Evolutionary conservation across 2,329 filamentous ascomycete genomes (phyloP).

Genomic region (Hymenoscyphus albidus): DNA sequence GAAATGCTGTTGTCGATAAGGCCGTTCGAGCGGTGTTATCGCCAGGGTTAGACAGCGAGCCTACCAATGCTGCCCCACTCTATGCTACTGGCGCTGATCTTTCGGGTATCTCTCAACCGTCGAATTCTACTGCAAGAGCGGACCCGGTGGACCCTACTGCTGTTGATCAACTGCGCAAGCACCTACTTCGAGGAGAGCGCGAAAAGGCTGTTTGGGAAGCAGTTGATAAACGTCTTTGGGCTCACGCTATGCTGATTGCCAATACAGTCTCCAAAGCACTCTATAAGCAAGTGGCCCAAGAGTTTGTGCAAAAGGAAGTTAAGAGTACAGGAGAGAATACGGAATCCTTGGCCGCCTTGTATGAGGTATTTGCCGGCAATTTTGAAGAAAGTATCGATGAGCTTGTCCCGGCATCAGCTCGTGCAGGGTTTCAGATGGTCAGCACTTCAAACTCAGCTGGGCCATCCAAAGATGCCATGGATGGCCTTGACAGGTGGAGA

Average conservation of each 20-base stretch:
- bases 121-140: constrained; percentile 41
- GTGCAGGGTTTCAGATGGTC: constrained; percentile 87
- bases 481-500: constrained; percentile 88
- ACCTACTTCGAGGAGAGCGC: constrained; percentile 74
- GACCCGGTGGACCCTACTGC: constrained; percentile 68
- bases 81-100: constrained; percentile 39
- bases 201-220: constrained; percentile 92
- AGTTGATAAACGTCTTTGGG: constrained; percentile 91
- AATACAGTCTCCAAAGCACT: constrained; percentile 71
- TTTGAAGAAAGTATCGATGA: constrained; percentile 93
- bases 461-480: constrained; percentile 66
- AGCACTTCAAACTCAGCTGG: constrained; percentile 64
- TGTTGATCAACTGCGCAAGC: constrained; percentile 67
- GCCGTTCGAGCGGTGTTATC: constrained; percentile 72
- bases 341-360: constrained; percentile 84
- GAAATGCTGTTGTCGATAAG: constrained; percentile 65
- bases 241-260: constrained; percentile 89
- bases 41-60: constrained; percentile 46
- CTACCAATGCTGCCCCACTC: constrained; percentile 26
- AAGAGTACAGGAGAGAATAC: constrained; percentile 76
- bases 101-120: constrained; percentile 38
- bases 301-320: constrained; percentile 94
- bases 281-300: constrained; percentile 90
- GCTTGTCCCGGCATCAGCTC: constrained; percentile 85
- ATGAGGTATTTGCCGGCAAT: constrained; percentile 91